A percentile compares a stretch with the other conserved stretches of the same genome.
Evolutionary conservation across 306 rosid genomes (phyloP).

Genomic region (Begonia loranthoides): DNA sequence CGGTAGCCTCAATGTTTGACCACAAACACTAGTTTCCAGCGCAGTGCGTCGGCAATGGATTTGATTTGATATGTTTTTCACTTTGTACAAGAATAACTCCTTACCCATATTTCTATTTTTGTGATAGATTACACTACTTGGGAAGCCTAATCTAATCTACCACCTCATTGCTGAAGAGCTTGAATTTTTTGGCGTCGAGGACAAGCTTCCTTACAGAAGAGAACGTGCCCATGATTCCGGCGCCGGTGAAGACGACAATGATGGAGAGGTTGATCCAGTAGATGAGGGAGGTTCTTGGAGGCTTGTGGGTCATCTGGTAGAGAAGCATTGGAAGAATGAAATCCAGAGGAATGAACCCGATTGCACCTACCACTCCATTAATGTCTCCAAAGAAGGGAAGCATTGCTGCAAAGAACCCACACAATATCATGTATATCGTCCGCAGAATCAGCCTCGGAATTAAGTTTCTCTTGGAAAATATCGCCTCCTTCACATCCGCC

Average conservation of each 20-base stretch:
- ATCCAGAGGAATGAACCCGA: slow-evolving; percentile 92
- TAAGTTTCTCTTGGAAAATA: slow-evolving; percentile 70
- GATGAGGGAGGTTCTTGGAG: slow-evolving; percentile 38
- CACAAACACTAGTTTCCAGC: too few relatives aligned
- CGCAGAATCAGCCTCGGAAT: slow-evolving; percentile 72
- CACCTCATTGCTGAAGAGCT: slow-evolving; percentile 61
- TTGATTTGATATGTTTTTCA: neutral
- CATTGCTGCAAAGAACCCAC: slow-evolving; percentile 88
- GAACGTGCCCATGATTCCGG: slow-evolving; percentile 70
- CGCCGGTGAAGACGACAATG: slow-evolving; percentile 58
- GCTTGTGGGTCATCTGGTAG: slow-evolving; percentile 74
- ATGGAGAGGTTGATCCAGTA: slow-evolving; percentile 69
- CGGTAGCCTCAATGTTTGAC: too few relatives aligned
- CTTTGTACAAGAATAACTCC: neutral
- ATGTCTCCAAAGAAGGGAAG: slow-evolving; percentile 92
- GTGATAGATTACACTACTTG: too few relatives aligned
- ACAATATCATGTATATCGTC: slow-evolving; percentile 52
- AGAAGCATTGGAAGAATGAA: slow-evolving; percentile 90
- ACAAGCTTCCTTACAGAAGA: slow-evolving; percentile 68
- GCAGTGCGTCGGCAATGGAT: too few relatives aligned
- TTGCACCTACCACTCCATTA: slow-evolving; percentile 71
- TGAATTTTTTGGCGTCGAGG: slow-evolving; percentile 66
- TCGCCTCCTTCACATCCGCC: slow-evolving; percentile 67
- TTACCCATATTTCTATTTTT: too few relatives aligned
- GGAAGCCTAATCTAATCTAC: slow-evolving; percentile 18